Percentiles rank a stretch among this genome's conserved stretches.
phyloP scores from a whole-genome alignment of 2,329 filamentous ascomycete species.

The Ophiostoma pallidulum region DNA sequence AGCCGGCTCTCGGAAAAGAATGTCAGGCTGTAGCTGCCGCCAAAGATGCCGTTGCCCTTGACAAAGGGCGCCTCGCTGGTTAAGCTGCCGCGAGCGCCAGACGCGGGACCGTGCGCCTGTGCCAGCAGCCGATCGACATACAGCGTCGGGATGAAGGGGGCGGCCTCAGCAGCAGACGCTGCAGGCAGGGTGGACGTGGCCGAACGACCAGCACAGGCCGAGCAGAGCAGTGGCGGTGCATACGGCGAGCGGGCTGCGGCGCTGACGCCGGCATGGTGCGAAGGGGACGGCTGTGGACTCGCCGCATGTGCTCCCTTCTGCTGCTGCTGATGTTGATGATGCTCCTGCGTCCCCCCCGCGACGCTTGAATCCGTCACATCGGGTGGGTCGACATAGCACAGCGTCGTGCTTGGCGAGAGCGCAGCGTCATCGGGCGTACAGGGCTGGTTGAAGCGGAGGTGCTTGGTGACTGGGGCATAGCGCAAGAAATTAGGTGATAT shows the following conservation, averaged over 20 bases:
- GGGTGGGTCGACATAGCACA: conserved; percentile 3
- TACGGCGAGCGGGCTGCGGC: too few species aligned
- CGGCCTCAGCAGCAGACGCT: too few species aligned
- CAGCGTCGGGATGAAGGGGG: conserved; percentile 19
- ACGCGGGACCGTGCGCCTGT: conserved; percentile 8
- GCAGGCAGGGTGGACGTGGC: background rate
- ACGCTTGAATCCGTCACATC: too few species aligned
- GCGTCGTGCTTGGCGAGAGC: background rate
- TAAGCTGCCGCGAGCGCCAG: conserved; percentile 12
- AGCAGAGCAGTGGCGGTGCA: too few species aligned
- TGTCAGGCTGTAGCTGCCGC: conserved; percentile 21
- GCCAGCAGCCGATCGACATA: conserved; percentile 23
- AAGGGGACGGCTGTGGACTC: too few species aligned
- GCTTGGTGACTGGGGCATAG: conserved; percentile 3
- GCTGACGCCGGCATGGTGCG: too few species aligned
- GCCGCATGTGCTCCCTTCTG: too few species aligned
- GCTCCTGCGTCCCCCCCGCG: background rate
- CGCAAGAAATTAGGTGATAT: too few species aligned
- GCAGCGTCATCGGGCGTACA: background rate
- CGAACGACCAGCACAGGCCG: too few species aligned
- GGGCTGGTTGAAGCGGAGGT: background rate
- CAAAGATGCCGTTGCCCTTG: conserved; percentile 23
- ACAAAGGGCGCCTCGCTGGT: conserved; percentile 13
- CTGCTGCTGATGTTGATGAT: too few species aligned
- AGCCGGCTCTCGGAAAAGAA: conserved; percentile 25